These are phyloP conservation scores for Podosphaera fusca DNA, from an alignment of 2,329 filamentous ascomycete genomes.

Conservation along the genomic window DNA sequence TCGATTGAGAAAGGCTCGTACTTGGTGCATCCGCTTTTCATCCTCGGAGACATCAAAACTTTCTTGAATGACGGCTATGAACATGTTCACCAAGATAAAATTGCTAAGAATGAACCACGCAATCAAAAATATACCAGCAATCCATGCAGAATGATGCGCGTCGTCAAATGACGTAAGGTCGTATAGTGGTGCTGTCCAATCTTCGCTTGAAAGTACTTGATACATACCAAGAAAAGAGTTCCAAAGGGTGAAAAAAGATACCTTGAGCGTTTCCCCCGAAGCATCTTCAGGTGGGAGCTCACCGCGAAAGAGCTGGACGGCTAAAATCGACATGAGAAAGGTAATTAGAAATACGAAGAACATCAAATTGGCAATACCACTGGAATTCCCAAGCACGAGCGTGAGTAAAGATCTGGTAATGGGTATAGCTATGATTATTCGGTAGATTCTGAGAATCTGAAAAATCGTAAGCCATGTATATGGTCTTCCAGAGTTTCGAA, in stretches of 20 bases:
- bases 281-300: constrained; percentile 46
- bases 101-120: constrained; percentile 91
- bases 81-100: constrained; percentile 97
- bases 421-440: constrained; percentile 71
- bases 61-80: constrained; percentile 99
- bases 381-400: constrained; percentile 72
- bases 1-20: constrained; percentile 79
- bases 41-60: constrained; percentile 98
- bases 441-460: constrained; percentile 78
- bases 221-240: constrained; percentile 98
- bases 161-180: constrained; percentile 49
- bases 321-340: constrained; percentile 82
- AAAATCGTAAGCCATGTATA: constrained; percentile 87
- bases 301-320: constrained; percentile 76
- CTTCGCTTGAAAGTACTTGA: constrained; percentile 82
- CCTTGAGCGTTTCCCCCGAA: constrained; percentile 35
- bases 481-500: constrained; percentile 43
- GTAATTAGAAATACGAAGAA: constrained; percentile 92
- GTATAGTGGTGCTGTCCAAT: constrained; percentile 83
- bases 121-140: constrained; percentile 73
- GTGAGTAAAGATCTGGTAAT: constrained; percentile 71
- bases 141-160: constrained; percentile 56
- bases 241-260: constrained; percentile 77
- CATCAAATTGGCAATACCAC: constrained; percentile 83
- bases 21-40: constrained; percentile 89